Conservation (phyloP, 1,139 yeast genomes). For the Nakaseomyces uthaithaninus region DNA sequence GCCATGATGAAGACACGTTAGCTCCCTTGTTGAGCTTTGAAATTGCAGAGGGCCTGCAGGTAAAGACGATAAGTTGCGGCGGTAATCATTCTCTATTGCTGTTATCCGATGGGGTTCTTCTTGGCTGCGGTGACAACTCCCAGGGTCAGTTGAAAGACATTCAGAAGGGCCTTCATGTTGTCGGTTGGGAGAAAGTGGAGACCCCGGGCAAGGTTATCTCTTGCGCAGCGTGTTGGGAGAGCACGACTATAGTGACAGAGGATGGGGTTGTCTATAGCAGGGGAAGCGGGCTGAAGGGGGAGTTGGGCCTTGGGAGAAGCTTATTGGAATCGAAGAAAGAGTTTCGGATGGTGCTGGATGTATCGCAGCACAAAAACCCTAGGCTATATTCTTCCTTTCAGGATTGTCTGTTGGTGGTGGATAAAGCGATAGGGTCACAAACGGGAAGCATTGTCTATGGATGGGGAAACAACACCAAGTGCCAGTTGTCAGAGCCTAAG, state of each 20-base stretch:
- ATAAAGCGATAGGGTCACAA: constrained; percentile 34
- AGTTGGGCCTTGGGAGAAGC: constrained; percentile 52
- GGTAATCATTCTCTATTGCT: constrained; percentile 79
- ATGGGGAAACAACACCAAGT: constrained; percentile 78
- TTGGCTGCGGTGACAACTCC: constrained; percentile 52
- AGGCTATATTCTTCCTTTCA: constrained; percentile 22
- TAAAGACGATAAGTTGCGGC: constrained; percentile 54
- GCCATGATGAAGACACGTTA: constrained; percentile 46
- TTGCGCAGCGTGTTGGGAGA: constrained; percentile 67
- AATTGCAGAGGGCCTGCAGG: constrained; percentile 16
- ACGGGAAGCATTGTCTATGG: constrained; percentile 40
- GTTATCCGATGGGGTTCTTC: constrained; percentile 44
- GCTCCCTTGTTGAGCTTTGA: constrained; percentile 20
- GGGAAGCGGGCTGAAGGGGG: constrained; percentile 68
- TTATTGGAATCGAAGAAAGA: constrained; percentile 1
- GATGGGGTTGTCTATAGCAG: constrained; percentile 18
- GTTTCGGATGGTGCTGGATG: constrained; percentile 19
- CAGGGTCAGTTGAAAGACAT: constrained; percentile 38
- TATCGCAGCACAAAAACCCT: constrained; percentile 11
- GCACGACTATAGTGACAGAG: constrained; percentile 41
- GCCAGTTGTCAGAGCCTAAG: constrained; percentile 45
- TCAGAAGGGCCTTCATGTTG: constrained; percentile 9
- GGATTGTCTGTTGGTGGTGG: constrained; percentile 38
- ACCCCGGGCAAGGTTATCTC: constrained; percentile 20
- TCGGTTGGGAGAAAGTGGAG: constrained; percentile 9